These are phyloP conservation scores for Santalum album DNA, from an alignment of 164 flowering plant genomes.

Conservation along the genomic window DNA sequence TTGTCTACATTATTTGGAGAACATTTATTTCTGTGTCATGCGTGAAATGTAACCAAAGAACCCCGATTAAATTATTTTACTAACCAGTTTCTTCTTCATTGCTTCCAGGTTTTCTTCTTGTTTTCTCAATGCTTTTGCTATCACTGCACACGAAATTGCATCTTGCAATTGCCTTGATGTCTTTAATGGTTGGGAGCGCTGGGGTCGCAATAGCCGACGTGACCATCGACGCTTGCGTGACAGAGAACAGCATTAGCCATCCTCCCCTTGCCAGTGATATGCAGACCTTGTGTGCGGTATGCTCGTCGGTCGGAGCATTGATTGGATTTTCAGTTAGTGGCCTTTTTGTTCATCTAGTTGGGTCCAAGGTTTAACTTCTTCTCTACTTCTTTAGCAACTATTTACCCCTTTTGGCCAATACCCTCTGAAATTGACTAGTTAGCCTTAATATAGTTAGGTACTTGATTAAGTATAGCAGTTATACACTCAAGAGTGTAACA, in stretches of 20 bases:
- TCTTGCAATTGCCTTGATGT: not conserved
- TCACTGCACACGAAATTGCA: not conserved
- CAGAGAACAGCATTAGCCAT: not conserved
- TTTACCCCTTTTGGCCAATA: too few species aligned
- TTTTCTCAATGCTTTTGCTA: not conserved
- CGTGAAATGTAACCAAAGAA: too few species aligned
- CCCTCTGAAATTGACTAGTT: not conserved
- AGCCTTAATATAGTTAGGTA: not conserved
- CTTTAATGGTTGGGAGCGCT: not conserved
- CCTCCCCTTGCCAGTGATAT: not conserved
- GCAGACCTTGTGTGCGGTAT: not conserved
- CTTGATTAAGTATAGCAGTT: too few species aligned
- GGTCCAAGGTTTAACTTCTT: not conserved
- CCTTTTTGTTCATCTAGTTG: not conserved
- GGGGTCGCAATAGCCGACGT: not conserved
- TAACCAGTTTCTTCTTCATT: not conserved
- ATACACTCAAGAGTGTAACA: too few species aligned
- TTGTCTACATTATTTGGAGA: too few species aligned
- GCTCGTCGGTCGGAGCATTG: not conserved
- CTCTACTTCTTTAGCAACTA: not conserved
- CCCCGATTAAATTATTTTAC: too few species aligned
- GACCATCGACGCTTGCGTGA: not conserved
- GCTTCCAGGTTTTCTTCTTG: not conserved
- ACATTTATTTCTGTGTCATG: too few species aligned
- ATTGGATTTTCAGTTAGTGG: not conserved